Evolutionary conservation across 1,284 basidiomycete genomes (phyloP).

Genomic region (Schizophyllum commune): DNA sequence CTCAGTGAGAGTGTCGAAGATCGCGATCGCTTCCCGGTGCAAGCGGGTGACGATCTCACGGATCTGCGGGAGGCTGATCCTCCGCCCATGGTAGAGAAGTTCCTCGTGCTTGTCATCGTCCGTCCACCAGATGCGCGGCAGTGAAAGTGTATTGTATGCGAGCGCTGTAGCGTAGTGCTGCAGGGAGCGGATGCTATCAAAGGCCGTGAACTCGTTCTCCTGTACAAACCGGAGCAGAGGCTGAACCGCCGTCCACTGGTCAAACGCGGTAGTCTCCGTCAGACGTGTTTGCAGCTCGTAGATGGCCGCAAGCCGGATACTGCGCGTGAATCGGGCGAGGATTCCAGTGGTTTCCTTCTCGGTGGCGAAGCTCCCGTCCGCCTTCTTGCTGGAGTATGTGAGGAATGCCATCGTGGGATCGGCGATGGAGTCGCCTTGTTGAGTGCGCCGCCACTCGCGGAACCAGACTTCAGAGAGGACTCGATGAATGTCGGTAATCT

Average conservation of each 20-base stretch:
- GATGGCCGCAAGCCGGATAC: slow-evolving; percentile 16
- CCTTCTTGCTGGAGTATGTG: slow-evolving; percentile 11
- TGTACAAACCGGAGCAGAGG: slow-evolving; percentile 8
- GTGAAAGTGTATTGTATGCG: slow-evolving; percentile 6
- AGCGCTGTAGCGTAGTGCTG: slow-evolving; percentile 19
- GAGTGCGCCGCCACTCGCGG: neutral
- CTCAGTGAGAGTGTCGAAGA: slow-evolving; percentile 16
- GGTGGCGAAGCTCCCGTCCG: slow-evolving; percentile 13
- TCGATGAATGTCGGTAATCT: neutral
- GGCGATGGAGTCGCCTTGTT: neutral
- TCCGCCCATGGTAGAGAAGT: slow-evolving; percentile 16
- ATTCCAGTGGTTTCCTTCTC: slow-evolving; percentile 12
- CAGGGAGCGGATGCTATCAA: slow-evolving; percentile 11
- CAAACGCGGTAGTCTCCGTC: neutral
- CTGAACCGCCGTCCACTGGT: neutral
- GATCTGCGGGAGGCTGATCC: slow-evolving; percentile 10
- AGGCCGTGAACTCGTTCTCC: slow-evolving; percentile 17
- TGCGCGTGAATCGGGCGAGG: slow-evolving; percentile 15
- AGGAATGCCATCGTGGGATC: slow-evolving; percentile 19
- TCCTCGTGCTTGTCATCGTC: slow-evolving; percentile 9
- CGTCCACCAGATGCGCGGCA: slow-evolving; percentile 19
- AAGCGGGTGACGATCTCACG: slow-evolving; percentile 9
- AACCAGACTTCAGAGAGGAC: slow-evolving; percentile 11
- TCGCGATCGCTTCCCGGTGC: slow-evolving; percentile 3
- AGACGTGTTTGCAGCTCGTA: slow-evolving; percentile 8